These are phyloP conservation scores for Raffaelea deltoideospora DNA, from an alignment of 2,329 filamentous ascomycete species.

Conservation along the genomic window DNA sequence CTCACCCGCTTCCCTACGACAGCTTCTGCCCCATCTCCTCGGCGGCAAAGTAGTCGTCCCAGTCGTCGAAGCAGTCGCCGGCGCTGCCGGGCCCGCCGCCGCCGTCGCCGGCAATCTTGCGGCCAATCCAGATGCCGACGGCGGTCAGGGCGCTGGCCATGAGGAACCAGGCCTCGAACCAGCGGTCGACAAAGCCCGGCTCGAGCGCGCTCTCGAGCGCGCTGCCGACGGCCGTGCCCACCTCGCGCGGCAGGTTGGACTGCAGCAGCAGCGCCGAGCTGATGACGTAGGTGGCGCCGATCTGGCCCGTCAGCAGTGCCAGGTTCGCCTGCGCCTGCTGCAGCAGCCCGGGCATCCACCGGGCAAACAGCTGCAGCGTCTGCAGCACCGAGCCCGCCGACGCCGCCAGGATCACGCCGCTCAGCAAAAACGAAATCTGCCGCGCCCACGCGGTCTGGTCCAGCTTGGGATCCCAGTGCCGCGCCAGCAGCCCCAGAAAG, in stretches of 20 bases:
- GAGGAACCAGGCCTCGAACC: constrained; percentile 84
- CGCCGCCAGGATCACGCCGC: constrained; percentile 66
- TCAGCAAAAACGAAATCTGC: constrained; percentile 71
- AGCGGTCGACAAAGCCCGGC: constrained; percentile 57
- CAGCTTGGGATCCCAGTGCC: constrained; percentile 70
- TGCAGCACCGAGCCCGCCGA: constrained; percentile 75
- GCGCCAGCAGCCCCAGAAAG: constrained; percentile 62
- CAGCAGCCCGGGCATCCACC: constrained; percentile 56
- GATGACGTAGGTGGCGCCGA: constrained; percentile 75
- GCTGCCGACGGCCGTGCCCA: constrained; percentile 62
- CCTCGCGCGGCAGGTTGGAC: constrained; percentile 63
- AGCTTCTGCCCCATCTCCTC: constrained; percentile 62
- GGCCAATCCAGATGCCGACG: constrained; percentile 57
- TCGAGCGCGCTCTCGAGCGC: constrained; percentile 64
- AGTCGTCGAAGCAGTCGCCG: constrained; percentile 20
- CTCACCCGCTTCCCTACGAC: no score
- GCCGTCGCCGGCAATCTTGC: constrained; percentile 33
- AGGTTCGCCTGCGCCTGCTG: constrained; percentile 64
- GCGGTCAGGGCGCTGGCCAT: constrained; percentile 50
- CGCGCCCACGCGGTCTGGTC: constrained; percentile 74
- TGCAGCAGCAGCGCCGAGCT: constrained; percentile 61
- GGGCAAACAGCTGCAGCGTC: constrained; percentile 67
- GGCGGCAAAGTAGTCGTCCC: constrained; percentile 43
- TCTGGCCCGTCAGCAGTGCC: constrained; percentile 64
- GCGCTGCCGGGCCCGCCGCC: constrained; percentile 41